These are phyloP conservation scores for Ophiostoma sp. DNA, from an alignment of 2,329 filamentous ascomycete genomes.

Conservation along the genomic window DNA sequence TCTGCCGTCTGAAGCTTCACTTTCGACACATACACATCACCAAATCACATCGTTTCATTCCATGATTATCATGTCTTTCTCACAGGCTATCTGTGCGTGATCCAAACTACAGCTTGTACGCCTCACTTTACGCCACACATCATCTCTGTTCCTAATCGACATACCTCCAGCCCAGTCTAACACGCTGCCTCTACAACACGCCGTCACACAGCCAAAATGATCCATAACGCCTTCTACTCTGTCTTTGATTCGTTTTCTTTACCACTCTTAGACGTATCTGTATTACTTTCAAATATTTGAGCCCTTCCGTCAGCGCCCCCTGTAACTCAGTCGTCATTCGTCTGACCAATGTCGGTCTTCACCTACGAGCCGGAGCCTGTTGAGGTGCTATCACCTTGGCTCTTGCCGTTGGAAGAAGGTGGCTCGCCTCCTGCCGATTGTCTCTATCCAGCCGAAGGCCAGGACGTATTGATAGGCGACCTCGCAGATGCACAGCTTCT, in stretches of 20 bases:
- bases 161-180: neutral
- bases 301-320: neutral
- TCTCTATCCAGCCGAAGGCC: conserved; percentile 16
- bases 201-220: conserved; percentile 24
- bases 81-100: neutral
- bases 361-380: conserved; percentile 88
- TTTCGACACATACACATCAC: neutral
- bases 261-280: conserved; percentile 12
- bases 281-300: neutral
- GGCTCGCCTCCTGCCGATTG: conserved; percentile 27
- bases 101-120: neutral
- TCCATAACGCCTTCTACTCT: conserved; percentile 13
- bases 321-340: neutral
- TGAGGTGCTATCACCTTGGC: conserved; percentile 86
- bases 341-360: conserved; percentile 77
- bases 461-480: conserved; percentile 41
- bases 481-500: conserved; percentile 70
- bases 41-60: neutral
- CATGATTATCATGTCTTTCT: neutral
- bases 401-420: conserved; percentile 37
- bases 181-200: neutral
- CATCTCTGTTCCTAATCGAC: neutral
- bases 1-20: neutral
- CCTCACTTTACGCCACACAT: neutral
- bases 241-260: conserved; percentile 18